Conservation (phyloP, 257 asterid species). For the Solanum arcanum region DNA sequence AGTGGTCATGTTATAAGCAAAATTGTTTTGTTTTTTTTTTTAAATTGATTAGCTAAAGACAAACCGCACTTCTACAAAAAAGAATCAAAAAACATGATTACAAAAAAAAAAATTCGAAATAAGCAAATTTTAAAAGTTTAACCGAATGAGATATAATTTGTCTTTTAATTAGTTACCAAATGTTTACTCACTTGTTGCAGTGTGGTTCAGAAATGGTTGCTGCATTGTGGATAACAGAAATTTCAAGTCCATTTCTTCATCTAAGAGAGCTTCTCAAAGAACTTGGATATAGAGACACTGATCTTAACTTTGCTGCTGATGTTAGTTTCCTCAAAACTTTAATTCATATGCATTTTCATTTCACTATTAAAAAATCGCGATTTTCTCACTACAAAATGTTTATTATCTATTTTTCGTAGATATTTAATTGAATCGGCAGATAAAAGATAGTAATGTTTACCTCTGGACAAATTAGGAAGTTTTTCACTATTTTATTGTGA, state of each 20-base stretch:
- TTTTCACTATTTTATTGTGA: background rate
- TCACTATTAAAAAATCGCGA: background rate
- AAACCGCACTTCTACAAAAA: background rate
- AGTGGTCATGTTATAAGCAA: accelerated
- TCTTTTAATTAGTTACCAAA: background rate
- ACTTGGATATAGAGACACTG: constrained; percentile 59
- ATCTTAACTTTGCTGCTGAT: constrained; percentile 71
- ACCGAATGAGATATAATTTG: background rate
- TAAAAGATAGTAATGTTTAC: background rate
- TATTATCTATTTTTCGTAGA: accelerated
- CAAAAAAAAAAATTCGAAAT: too few relatives aligned
- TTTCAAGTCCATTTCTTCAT: constrained; percentile 85
- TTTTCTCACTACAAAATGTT: background rate
- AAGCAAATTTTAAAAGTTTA: background rate
- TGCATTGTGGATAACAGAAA: constrained; percentile 70
- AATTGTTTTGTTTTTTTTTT: background rate
- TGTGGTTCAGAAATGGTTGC: constrained; percentile 93
- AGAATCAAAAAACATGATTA: background rate
- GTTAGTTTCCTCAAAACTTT: constrained; percentile 37
- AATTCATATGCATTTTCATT: background rate
- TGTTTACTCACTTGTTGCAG: constrained; percentile 10
- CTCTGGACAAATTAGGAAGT: accelerated
- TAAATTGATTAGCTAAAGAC: background rate
- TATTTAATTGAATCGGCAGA: too few relatives aligned
- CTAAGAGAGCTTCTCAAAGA: constrained; percentile 83